Evolutionary conservation across 805 yeast species (phyloP).

Genomic region (Myxozyma sirexii): DNA sequence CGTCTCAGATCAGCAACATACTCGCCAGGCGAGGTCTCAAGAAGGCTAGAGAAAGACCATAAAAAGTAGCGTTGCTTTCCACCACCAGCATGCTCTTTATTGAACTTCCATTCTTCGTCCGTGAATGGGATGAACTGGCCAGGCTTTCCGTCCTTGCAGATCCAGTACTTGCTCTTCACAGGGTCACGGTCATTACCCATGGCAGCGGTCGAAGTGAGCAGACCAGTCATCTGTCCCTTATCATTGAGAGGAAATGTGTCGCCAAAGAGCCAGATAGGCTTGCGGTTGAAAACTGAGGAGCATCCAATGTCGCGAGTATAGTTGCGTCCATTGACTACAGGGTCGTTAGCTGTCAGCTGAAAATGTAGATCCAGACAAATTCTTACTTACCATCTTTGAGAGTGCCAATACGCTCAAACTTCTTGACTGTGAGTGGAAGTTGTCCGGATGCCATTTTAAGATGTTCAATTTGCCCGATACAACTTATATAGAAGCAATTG

Average conservation of each 20-base stretch:
- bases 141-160: slow-evolving; percentile 26
- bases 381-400: slow-evolving; percentile 21
- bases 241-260: slow-evolving; percentile 31
- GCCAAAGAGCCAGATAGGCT: slow-evolving; percentile 30
- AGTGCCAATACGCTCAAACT: slow-evolving; percentile 33
- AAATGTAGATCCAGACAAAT: not conserved
- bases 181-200: slow-evolving; percentile 27
- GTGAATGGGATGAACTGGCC: slow-evolving; percentile 33
- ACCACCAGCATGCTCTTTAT: slow-evolving; percentile 19
- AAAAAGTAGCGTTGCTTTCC: slow-evolving; percentile 26
- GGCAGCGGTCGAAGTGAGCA: slow-evolving; percentile 30
- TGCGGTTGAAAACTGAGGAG: slow-evolving; percentile 18
- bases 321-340: slow-evolving; percentile 24
- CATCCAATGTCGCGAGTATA: slow-evolving; percentile 34
- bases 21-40: slow-evolving; percentile 29
- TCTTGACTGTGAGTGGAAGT: slow-evolving; percentile 25
- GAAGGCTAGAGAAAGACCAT: slow-evolving; percentile 31
- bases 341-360: not conserved
- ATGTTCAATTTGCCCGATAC: not conserved
- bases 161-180: slow-evolving; percentile 25
- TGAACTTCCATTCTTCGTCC: slow-evolving; percentile 24
- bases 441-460: slow-evolving; percentile 12
- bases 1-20: not conserved
- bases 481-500: too few species aligned
- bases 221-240: slow-evolving; percentile 31